Conservation (phyloP, 257 asterid genomes). For the Scutellaria minor region DNA sequence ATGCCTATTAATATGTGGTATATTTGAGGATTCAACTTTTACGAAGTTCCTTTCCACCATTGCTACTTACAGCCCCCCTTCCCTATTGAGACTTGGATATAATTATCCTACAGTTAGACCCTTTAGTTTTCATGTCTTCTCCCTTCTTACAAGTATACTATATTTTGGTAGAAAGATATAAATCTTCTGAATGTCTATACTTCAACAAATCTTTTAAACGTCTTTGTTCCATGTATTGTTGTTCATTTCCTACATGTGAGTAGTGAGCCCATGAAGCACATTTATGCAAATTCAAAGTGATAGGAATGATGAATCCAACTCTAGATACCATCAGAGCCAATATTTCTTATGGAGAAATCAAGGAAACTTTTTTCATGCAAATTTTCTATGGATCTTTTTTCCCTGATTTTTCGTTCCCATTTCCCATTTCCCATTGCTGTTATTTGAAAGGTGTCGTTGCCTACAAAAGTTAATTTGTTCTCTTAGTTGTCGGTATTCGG, state of each 20-base stretch:
- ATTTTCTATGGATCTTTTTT: too few species aligned
- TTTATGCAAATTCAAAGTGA: not conserved
- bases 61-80: not conserved
- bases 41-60: not conserved
- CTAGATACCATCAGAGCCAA: too few species aligned
- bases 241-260: not conserved
- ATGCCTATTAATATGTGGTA: not conserved
- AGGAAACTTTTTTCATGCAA: too few species aligned
- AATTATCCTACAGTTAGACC: not conserved
- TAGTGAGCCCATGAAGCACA: slow-evolving; percentile 1
- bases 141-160: too few species aligned
- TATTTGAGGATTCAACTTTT: slow-evolving; percentile 8
- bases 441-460: not conserved
- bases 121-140: too few species aligned
- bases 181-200: slow-evolving; percentile 7
- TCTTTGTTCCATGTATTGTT: slow-evolving; percentile 3
- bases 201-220: not conserved
- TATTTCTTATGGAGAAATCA: too few species aligned
- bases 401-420: too few species aligned
- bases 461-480: not conserved
- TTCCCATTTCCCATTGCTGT: not conserved
- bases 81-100: not conserved
- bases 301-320: too few species aligned
- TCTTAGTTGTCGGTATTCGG: not conserved
- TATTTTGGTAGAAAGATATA: not conserved